These are phyloP conservation scores for Apophysomyces variabilis DNA, from an alignment of 371 early-diverging fungal genomes.

Conservation along the genomic window DNA sequence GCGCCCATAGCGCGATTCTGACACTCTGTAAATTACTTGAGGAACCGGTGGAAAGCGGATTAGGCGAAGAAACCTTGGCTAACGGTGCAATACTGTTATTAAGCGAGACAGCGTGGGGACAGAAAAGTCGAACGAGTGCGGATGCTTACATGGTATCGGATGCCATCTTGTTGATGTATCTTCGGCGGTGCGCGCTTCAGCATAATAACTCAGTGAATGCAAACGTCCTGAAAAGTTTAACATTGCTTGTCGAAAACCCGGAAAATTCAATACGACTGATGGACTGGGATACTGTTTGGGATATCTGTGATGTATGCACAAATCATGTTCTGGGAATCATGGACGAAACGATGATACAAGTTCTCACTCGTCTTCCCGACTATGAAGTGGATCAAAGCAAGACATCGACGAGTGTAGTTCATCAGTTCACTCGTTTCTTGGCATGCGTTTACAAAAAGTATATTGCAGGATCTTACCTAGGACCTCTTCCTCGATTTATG, in stretches of 20 bases:
- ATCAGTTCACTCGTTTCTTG: conserved; percentile 37
- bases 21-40: conserved; percentile 61
- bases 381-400: background rate
- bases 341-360: conserved; percentile 22
- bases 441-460: conserved; percentile 29
- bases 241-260: conserved; percentile 16
- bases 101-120: conserved; percentile 63
- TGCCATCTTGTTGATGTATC: conserved; percentile 41
- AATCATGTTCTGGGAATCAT: conserved; percentile 25
- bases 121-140: conserved; percentile 17
- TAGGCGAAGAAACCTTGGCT: conserved; percentile 29
- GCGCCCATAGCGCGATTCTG: conserved; percentile 64
- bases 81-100: conserved; percentile 61
- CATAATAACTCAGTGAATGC: conserved; percentile 29
- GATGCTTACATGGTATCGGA: conserved; percentile 44
- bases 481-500: conserved; percentile 56
- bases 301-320: conserved; percentile 41
- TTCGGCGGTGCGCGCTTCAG: conserved; percentile 34
- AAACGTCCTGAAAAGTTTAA: conserved; percentile 30
- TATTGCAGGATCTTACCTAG: conserved; percentile 34
- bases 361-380: conserved; percentile 12
- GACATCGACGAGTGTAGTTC: conserved; percentile 10
- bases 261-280: conserved; percentile 30
- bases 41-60: conserved; percentile 21
- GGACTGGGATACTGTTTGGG: conserved; percentile 57